Conservation (phyloP, 1,139 yeast genomes). For the Scheffersomyces stambukii region DNA sequence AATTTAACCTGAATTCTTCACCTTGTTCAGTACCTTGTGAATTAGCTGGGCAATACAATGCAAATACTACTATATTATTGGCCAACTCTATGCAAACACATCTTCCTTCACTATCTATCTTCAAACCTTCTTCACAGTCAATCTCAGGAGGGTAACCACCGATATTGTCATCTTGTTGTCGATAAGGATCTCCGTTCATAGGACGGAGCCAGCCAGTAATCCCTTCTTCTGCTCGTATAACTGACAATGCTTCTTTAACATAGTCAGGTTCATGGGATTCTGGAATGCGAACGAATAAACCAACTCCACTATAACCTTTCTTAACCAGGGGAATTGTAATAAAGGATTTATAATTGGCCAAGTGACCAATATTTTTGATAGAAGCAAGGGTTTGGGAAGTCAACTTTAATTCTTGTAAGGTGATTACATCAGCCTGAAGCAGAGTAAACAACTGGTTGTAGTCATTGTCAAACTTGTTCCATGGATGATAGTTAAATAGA, state of each 20-base stretch:
- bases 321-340: conserved; percentile 62
- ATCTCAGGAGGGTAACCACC: conserved; percentile 73
- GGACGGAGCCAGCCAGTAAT: conserved; percentile 62
- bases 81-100: conserved; percentile 72
- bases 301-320: conserved; percentile 92
- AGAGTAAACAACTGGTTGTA: conserved; percentile 47
- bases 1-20: conserved; percentile 54
- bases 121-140: conserved; percentile 34
- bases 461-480: conserved; percentile 53
- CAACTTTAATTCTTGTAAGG: conserved; percentile 84
- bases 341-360: conserved; percentile 58
- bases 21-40: conserved; percentile 71
- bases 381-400: conserved; percentile 44
- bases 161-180: conserved; percentile 35
- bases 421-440: conserved; percentile 69
- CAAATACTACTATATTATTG: conserved; percentile 57
- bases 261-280: conserved; percentile 33
- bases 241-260: conserved; percentile 40
- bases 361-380: conserved; percentile 46
- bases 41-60: conserved; percentile 91
- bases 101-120: conserved; percentile 81
- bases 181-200: conserved; percentile 13
- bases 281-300: conserved; percentile 66
- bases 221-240: conserved; percentile 84
- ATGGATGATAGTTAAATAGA: conserved; percentile 75